Evolutionary conservation across 768 basidiomycete species (phyloP).

Genomic region (Panaeolus papilionaceus): DNA sequence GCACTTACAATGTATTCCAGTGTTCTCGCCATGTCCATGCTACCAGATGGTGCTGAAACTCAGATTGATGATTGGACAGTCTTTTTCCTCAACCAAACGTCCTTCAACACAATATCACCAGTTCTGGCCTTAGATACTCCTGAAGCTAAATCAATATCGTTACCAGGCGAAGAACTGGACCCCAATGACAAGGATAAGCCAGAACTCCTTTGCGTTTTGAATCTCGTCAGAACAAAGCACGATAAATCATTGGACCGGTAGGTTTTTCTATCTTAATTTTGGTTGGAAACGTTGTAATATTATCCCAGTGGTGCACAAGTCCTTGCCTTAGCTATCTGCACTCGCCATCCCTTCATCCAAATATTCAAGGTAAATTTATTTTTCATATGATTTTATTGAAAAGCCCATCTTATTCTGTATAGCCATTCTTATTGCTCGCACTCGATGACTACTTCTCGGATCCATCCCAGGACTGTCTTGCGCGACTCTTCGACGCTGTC

Average conservation of each 20-base stretch:
- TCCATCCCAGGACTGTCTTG: conserved; percentile 90
- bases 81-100: conserved; percentile 96
- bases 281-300: conserved; percentile 11
- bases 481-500: conserved; percentile 89
- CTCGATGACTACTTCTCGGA: conserved; percentile 93
- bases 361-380: conserved; percentile 80
- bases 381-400: not conserved
- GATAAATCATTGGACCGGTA: conserved; percentile 84
- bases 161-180: conserved; percentile 42
- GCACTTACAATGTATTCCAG: conserved; percentile 46
- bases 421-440: conserved; percentile 94
- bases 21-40: conserved; percentile 95
- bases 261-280: conserved; percentile 26
- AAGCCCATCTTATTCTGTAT: conserved; percentile 20
- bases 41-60: conserved; percentile 96
- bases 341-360: conserved; percentile 92
- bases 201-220: conserved; percentile 86
- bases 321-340: conserved; percentile 94
- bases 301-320: conserved; percentile 84
- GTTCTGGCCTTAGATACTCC: conserved; percentile 76
- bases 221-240: conserved; percentile 90
- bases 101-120: conserved; percentile 86
- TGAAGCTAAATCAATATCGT: conserved; percentile 41
- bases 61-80: conserved; percentile 98
- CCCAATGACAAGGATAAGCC: conserved; percentile 37